Base-by-base conservation (phyloP, 768 basidiomycete genomes). In the Ephemerocybe angulata region DNA sequence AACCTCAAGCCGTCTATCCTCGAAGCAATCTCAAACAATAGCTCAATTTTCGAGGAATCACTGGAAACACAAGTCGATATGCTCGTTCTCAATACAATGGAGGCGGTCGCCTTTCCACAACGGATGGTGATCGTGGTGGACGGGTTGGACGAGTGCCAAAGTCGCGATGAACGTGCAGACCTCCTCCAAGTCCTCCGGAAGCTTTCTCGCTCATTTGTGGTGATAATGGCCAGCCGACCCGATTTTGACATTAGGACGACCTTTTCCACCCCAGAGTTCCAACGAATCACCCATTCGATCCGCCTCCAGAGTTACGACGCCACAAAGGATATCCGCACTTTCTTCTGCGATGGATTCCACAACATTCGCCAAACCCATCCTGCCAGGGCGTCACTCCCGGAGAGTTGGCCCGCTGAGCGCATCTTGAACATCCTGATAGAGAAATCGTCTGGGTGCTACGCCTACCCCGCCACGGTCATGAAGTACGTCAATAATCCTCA, bases 131-230 rank as follows among this genome's bases (percentile, higher is more conserved):
- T 54, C n/a, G 31, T 50, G 2, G 28, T 60, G 17, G 59, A 60
- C 38, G 59, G 59, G 4, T 37, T 57, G 17, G 59, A 60, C 37
- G 59, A 60, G 29, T 60, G 59, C 30, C 44, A 46, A n/a, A 46
- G 49, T 3, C 10, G 13, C 22, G 19, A 29, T 8, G 19, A 54
- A 27, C 30, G 46, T 5, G 22, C 4, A 38, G 31, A 31, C 15
- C 46, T 54, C 30, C 33, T 54, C 8, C 2, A 38, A 21, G 11
- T 54, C 24, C 21, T 49, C 33, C 37, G 53, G 21, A 13, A 37
- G 31, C 12, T 21, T n/a, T 29, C 44, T 3, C 22, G 13, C 13
- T 5, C 12, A 13, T 48, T 54, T n/a, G 35, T n/a, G 22, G 21
- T 54, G 17, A 21, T 49, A 5, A 27, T 60, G 13, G 53, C 56